A percentile compares a stretch with the other conserved stretches of the same genome.
Evolutionary conservation across 108 stramenopile species (phyloP).

Genomic region (Skeletonema menzelii): DNA sequence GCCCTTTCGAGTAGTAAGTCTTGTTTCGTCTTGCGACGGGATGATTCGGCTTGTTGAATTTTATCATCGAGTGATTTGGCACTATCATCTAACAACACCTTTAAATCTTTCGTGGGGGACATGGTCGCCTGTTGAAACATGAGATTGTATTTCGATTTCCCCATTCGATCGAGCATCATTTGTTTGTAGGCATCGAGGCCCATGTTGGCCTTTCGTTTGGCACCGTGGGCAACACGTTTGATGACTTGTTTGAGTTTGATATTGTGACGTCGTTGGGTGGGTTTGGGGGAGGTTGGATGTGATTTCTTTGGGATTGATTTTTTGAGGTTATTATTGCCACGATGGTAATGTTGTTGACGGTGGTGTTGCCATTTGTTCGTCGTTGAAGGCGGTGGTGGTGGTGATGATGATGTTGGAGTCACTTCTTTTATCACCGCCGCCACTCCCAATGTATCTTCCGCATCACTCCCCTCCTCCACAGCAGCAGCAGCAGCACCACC

Average conservation of each 20-base stretch:
- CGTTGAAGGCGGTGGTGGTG: not conserved
- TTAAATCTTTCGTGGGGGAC: not conserved
- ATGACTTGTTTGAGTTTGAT: not conserved
- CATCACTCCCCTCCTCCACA: not conserved
- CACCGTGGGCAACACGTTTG: not conserved
- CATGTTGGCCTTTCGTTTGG: not conserved
- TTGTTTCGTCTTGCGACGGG: not conserved
- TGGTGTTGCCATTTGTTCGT: not conserved
- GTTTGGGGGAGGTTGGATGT: slow-evolving; percentile 4
- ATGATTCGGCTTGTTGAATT: not conserved
- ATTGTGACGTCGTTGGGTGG: not conserved
- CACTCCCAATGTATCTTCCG: not conserved
- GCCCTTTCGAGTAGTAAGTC: not conserved
- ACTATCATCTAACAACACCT: not conserved
- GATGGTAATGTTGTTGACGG: not conserved
- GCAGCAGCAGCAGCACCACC: not conserved
- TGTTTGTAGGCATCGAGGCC: not conserved
- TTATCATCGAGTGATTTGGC: not conserved
- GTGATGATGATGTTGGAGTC: not conserved
- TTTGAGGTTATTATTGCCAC: not conserved
- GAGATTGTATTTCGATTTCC: not conserved
- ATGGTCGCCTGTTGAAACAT: not conserved
- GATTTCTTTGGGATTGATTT: slow-evolving; percentile 22
- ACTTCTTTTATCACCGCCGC: not conserved
- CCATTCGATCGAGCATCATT: not conserved